A percentile compares a stretch with the other conserved stretches of the same genome.
phyloP scores from a whole-genome alignment of 345 rosid species.

The Boechera retrofracta region DNA sequence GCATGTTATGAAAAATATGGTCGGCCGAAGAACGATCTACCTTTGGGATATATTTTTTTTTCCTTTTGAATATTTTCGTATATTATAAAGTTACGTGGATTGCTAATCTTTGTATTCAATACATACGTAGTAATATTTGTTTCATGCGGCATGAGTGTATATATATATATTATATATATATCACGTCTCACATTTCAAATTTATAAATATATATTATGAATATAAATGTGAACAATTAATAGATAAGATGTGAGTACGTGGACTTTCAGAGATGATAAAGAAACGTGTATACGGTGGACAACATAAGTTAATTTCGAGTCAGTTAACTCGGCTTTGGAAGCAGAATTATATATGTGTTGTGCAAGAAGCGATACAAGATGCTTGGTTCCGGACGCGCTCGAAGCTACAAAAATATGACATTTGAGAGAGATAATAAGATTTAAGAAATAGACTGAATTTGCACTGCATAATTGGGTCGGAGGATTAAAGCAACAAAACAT shows the following conservation, averaged over 20 bases:
- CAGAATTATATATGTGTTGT: background rate
- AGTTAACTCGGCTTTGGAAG: background rate
- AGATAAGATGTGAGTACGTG: background rate
- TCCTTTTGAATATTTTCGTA: background rate
- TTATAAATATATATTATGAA: background rate
- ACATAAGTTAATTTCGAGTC: background rate
- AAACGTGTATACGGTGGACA: background rate
- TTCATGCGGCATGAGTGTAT: background rate
- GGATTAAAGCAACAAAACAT: background rate
- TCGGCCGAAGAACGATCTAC: slow-evolving; percentile 38
- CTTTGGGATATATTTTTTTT: slow-evolving; percentile 23
- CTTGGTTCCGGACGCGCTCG: background rate
- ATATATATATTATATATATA: background rate
- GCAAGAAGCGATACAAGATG: background rate
- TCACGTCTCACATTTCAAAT: background rate
- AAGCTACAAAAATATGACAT: background rate
- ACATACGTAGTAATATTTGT: slow-evolving; percentile 1
- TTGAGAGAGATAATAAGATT: background rate
- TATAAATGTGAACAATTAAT: background rate
- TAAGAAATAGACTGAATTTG: background rate
- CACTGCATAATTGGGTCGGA: background rate
- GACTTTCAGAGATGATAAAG: background rate
- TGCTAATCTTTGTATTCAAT: slow-evolving; percentile 6
- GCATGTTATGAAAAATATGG: slow-evolving; percentile 38
- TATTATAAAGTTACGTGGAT: slow-evolving; percentile 26